Evolutionary conservation across 1,284 basidiomycete species (phyloP).

Genomic region (Gymnopus androsaceus): DNA sequence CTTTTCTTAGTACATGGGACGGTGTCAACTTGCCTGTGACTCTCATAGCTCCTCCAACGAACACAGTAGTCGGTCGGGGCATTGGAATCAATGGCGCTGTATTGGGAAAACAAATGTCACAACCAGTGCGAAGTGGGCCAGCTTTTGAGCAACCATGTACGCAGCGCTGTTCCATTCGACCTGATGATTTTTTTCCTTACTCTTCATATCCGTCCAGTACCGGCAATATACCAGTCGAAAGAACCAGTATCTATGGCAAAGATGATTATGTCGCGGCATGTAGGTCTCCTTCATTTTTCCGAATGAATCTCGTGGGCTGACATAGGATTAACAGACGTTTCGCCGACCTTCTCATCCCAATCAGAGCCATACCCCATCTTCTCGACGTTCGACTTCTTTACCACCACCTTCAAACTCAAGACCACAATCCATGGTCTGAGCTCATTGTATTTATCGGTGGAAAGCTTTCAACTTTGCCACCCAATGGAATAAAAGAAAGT

Average conservation of each 20-base stretch:
- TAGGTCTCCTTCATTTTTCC: constrained; percentile 15
- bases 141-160: constrained; percentile 40
- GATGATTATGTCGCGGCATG: constrained; percentile 51
- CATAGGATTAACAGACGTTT: constrained; percentile 33
- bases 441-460: background rate
- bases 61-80: constrained; percentile 25
- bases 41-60: constrained; percentile 22
- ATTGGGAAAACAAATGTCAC: constrained; percentile 7
- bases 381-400: constrained; percentile 22
- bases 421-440: constrained; percentile 20
- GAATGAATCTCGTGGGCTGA: constrained; percentile 1
- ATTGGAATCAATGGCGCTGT: constrained; percentile 27
- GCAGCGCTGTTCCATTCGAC: constrained; percentile 20
- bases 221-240: constrained; percentile 41
- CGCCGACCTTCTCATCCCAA: constrained; percentile 35
- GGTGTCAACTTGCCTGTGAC: constrained; percentile 33
- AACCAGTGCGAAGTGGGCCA: constrained; percentile 29
- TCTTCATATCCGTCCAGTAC: constrained; percentile 31
- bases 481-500: background rate
- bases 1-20: constrained; percentile 37
- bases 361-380: constrained; percentile 21
- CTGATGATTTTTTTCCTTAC: background rate
- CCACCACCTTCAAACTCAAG: constrained; percentile 8
- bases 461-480: background rate
- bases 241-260: constrained; percentile 47